Evolutionary conservation across 78 protist species (phyloP).

Genomic region (Speleostelium caveatum): DNA sequence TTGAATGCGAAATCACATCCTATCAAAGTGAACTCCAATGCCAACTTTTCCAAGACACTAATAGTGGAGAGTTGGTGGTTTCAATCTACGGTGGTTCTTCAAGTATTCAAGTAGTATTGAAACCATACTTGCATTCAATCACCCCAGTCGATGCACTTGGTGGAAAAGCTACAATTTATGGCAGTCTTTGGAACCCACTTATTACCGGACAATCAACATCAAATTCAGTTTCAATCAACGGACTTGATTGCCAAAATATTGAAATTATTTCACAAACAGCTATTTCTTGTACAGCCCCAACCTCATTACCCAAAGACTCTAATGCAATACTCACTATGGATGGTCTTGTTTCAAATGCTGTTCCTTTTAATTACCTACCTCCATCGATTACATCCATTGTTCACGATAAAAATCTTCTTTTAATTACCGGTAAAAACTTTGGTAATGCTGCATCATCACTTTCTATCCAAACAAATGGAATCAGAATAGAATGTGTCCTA

Average conservation of each 20-base stretch:
- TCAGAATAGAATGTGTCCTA: background rate
- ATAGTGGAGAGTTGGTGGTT: background rate
- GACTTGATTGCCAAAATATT: no score
- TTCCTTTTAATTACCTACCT: no score
- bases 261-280: no score
- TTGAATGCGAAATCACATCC: background rate
- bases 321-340: no score
- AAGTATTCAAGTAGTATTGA: no score
- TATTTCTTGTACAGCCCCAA: no score
- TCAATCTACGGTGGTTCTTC: background rate
- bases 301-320: no score
- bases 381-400: background rate
- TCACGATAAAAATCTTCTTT: background rate
- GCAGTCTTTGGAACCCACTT: no score
- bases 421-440: constrained; percentile 12
- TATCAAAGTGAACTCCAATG: background rate
- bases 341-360: background rate
- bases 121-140: background rate
- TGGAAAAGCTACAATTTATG: no score
- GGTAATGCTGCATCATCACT: background rate
- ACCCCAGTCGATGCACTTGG: background rate
- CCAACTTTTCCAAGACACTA: background rate
- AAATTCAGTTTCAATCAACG: no score
- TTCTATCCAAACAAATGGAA: background rate
- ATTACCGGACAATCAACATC: no score